phyloP scores from a whole-genome alignment of 2,329 filamentous ascomycete species.

The Aspergillus cejpii region DNA sequence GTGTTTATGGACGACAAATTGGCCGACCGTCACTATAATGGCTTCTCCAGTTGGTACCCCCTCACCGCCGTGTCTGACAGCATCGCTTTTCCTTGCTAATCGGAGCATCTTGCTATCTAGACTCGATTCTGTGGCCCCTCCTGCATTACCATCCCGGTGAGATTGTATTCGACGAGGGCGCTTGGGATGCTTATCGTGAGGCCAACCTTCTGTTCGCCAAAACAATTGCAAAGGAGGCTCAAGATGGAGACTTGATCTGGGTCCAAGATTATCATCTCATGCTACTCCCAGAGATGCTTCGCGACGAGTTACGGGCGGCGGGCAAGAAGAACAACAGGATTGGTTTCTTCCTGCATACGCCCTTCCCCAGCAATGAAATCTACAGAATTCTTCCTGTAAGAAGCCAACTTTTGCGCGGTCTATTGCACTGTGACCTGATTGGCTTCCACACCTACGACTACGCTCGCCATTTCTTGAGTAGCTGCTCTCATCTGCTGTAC shows the following conservation, averaged over 20 bases:
- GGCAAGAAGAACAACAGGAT: slow-evolving; percentile 90
- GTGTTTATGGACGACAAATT: slow-evolving; percentile 87
- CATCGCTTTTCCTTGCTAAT: slow-evolving; percentile 1
- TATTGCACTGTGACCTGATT: slow-evolving; percentile 89
- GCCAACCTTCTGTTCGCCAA: slow-evolving; percentile 90
- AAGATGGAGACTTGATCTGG: slow-evolving; percentile 94
- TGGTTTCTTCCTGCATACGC: slow-evolving; percentile 95
- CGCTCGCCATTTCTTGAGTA: slow-evolving; percentile 93
- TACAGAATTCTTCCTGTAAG: slow-evolving; percentile 92
- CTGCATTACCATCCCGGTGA: slow-evolving; percentile 99
- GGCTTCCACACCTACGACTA: slow-evolving; percentile 99
- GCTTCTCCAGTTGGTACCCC: slow-evolving; percentile 68
- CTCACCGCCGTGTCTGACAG: neutral
- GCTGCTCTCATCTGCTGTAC: slow-evolving; percentile 79
- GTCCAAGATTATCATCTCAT: slow-evolving; percentile 98
- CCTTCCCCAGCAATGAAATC: slow-evolving; percentile 94
- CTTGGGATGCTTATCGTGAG: slow-evolving; percentile 88
- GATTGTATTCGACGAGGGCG: slow-evolving; percentile 93
- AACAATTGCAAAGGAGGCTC: slow-evolving; percentile 75
- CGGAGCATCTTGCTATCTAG: slow-evolving; percentile 39
- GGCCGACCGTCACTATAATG: slow-evolving; percentile 89
- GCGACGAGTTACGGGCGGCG: slow-evolving; percentile 66
- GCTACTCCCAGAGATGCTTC: slow-evolving; percentile 91
- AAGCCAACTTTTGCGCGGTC: slow-evolving; percentile 76
- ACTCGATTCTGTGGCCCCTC: slow-evolving; percentile 96